phyloP scores from a whole-genome alignment of 2,329 filamentous ascomycete species.

The Mollisia scopiformis region DNA sequence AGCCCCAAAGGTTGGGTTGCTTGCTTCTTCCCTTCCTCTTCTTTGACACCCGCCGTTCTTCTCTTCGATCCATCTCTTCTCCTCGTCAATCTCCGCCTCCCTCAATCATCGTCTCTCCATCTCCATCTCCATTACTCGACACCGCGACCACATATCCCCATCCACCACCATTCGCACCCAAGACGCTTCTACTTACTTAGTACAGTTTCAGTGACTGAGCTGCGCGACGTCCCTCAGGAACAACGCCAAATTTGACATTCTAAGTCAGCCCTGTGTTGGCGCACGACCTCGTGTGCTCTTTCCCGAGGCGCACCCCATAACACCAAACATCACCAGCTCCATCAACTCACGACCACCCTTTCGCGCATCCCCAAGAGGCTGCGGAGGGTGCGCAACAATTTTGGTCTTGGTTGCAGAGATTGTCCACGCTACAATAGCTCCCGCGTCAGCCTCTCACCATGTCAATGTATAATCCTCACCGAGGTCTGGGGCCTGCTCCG shows the following conservation, averaged over 20 bases:
- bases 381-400: neutral
- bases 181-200: no score
- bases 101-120: no score
- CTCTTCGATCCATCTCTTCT: no score
- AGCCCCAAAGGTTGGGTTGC: neutral
- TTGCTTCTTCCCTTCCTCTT: neutral
- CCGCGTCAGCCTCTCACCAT: slow-evolving; percentile 40
- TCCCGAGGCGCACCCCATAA: slow-evolving; percentile 6
- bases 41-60: neutral
- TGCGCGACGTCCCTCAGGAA: slow-evolving; percentile 2
- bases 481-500: slow-evolving; percentile 76
- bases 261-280: slow-evolving; percentile 16
- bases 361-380: neutral
- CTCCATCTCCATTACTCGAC: no score
- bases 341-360: neutral
- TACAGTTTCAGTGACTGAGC: neutral
- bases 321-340: neutral
- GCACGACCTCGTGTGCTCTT: slow-evolving; percentile 18
- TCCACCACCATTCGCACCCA: no score
- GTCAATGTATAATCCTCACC: slow-evolving; percentile 88
- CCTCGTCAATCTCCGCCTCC: no score
- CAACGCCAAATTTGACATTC: slow-evolving; percentile 8
- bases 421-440: slow-evolving; percentile 1
- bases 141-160: no score
- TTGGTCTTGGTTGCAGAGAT: slow-evolving; percentile 11